Evolutionary conservation across 2,329 filamentous ascomycete genomes (phyloP).

Genomic region (Beauveria sp.): DNA sequence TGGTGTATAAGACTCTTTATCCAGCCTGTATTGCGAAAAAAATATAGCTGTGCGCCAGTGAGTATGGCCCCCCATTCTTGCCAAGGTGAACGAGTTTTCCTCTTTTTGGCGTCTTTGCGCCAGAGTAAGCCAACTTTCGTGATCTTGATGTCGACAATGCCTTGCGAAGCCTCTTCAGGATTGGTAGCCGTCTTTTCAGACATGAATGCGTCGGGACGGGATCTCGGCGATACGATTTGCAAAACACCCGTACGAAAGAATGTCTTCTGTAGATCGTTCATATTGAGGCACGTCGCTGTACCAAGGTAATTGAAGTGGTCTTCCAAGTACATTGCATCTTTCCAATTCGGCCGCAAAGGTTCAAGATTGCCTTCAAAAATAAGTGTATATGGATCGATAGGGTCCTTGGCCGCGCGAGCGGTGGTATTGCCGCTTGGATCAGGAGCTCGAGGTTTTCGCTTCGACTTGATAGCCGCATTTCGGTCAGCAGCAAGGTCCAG

Average conservation of each 20-base stretch:
- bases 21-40: conserved; percentile 91
- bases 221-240: conserved; percentile 91
- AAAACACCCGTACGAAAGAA: conserved; percentile 89
- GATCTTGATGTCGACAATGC: conserved; percentile 94
- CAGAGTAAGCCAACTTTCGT: conserved; percentile 93
- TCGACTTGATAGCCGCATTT: conserved; percentile 61
- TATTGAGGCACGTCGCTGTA: conserved; percentile 65
- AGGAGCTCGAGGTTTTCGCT: conserved; percentile 63
- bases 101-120: conserved; percentile 91
- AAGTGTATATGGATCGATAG: conserved; percentile 88
- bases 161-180: conserved; percentile 78
- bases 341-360: conserved; percentile 72
- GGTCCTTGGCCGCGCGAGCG: conserved; percentile 65
- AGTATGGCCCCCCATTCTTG: conserved; percentile 97
- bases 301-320: conserved; percentile 87
- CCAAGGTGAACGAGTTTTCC: conserved; percentile 92
- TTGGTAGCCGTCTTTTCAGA: conserved; percentile 78
- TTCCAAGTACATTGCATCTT: conserved; percentile 86
- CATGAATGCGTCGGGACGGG: conserved; percentile 92
- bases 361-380: conserved; percentile 89
- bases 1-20: conserved; percentile 86
- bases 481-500: conserved; percentile 71
- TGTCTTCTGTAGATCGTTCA: conserved; percentile 74
- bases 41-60: conserved; percentile 93
- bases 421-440: conserved; percentile 45